phyloP scores from a whole-genome alignment of 192 early-diverging fungal species.

The Lobosporangium transversale region DNA sequence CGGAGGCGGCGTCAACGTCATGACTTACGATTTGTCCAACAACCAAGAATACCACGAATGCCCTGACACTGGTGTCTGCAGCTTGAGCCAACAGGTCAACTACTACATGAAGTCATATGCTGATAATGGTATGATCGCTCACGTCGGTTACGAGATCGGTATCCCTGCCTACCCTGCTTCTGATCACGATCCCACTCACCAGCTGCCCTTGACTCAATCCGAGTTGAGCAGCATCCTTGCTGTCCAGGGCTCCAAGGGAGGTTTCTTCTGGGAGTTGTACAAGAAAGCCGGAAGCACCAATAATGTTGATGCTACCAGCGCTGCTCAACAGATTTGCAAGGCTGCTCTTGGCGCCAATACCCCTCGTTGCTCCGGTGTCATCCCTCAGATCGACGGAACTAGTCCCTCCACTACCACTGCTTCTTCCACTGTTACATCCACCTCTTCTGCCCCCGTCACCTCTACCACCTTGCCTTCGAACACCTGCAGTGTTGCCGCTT shows the following conservation, averaged over 20 bases:
- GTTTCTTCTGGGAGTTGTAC: constrained; percentile 55
- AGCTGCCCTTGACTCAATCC: constrained; percentile 43
- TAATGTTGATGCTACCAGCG: constrained; percentile 35
- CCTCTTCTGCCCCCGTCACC: constrained; percentile 12
- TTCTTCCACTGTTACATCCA: constrained; percentile 38
- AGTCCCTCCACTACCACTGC: constrained; percentile 27
- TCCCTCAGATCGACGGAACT: constrained; percentile 25
- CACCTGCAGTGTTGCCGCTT: constrained; percentile 52
- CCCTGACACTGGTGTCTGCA: constrained; percentile 37
- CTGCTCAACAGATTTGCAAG: constrained; percentile 50
- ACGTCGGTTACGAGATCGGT: constrained; percentile 52
- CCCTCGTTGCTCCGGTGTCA: constrained; percentile 44
- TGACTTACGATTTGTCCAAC: constrained; percentile 52
- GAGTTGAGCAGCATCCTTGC: constrained; percentile 41
- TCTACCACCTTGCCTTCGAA: constrained; percentile 14
- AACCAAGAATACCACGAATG: constrained; percentile 45
- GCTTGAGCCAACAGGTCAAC: constrained; percentile 40
- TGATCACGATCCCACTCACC: constrained; percentile 45
- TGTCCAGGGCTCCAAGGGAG: constrained; percentile 46
- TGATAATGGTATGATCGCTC: constrained; percentile 35
- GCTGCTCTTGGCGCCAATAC: constrained; percentile 44
- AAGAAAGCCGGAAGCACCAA: constrained; percentile 32
- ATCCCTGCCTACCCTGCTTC: constrained; percentile 49
- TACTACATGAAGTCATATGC: constrained; percentile 53
- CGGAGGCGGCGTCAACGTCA: constrained; percentile 47